These are phyloP conservation scores for Alectoria sarmentosa DNA, from an alignment of 495 filamentous ascomycete genomes.

Conservation along the genomic window DNA sequence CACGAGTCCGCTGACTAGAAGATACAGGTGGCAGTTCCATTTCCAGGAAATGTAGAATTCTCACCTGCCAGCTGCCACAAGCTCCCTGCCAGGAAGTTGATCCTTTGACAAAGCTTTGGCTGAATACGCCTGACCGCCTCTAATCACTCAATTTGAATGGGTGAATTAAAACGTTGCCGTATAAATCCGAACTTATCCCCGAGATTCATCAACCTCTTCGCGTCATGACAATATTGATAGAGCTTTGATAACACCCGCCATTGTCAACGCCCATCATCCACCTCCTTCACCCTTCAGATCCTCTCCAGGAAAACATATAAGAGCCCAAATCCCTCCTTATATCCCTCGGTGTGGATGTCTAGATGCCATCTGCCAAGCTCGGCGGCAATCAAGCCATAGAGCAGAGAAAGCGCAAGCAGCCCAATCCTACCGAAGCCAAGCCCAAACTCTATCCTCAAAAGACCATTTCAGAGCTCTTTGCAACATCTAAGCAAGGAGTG, in stretches of 20 bases:
- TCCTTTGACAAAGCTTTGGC: too few species aligned
- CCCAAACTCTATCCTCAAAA: conserved; percentile 34
- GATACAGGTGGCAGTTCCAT: too few species aligned
- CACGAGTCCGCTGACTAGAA: too few species aligned
- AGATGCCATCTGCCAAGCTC: conserved; percentile 31
- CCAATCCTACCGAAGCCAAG: conserved; percentile 1
- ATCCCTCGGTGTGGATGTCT: conserved; percentile 7
- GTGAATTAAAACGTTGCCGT: neutral
- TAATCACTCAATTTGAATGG: too few species aligned
- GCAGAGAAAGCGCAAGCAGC: conserved; percentile 23
- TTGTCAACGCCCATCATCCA: neutral
- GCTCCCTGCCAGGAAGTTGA: too few species aligned
- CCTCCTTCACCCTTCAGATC: neutral
- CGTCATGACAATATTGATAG: neutral
- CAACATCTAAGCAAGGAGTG: conserved; percentile 18
- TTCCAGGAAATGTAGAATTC: too few species aligned
- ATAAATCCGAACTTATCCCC: neutral
- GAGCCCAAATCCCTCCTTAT: neutral
- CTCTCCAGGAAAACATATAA: neutral
- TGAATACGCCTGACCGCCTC: too few species aligned
- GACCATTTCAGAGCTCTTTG: conserved; percentile 45
- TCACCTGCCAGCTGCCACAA: too few species aligned
- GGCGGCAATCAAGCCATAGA: conserved; percentile 39
- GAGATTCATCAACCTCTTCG: neutral
- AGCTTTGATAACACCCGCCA: neutral